Conservation (phyloP, 352 stramenopile genomes). For the Plasmopara viticola region DNA sequence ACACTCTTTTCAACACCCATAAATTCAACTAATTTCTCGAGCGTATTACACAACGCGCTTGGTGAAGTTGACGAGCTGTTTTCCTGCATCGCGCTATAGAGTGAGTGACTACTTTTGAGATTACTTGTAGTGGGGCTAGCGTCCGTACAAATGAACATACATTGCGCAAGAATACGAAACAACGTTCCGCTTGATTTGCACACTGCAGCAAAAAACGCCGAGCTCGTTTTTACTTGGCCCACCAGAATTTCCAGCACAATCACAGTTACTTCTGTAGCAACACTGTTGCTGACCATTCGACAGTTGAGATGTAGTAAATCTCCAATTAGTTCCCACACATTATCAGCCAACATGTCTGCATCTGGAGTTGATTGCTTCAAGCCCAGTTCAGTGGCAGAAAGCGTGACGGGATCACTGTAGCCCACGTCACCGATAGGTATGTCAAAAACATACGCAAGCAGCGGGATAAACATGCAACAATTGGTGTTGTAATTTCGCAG, state of each 20-base stretch:
- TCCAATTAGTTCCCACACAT: constrained; percentile 65
- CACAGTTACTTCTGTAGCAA: constrained; percentile 29
- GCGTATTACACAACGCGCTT: background rate
- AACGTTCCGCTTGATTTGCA: constrained; percentile 49
- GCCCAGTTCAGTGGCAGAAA: constrained; percentile 3
- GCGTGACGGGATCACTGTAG: constrained; percentile 37
- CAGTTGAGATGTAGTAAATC: constrained; percentile 48
- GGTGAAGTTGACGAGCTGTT: background rate
- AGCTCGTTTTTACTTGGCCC: constrained; percentile 37
- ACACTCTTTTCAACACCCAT: constrained; percentile 6
- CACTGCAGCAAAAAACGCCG: constrained; percentile 46
- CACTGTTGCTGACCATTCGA: constrained; percentile 7
- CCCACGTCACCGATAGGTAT: constrained; percentile 51
- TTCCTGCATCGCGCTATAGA: background rate
- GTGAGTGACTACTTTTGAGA: background rate
- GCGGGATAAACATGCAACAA: constrained; percentile 43
- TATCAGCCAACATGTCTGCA: constrained; percentile 22
- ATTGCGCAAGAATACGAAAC: constrained; percentile 35
- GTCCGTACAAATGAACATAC: constrained; percentile 6
- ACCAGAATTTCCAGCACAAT: constrained; percentile 44
- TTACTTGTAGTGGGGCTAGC: background rate
- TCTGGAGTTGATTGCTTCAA: constrained; percentile 10
- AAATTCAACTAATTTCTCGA: constrained; percentile 15
- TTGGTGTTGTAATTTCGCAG: constrained; percentile 40
- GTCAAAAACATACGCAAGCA: constrained; percentile 59